Evolutionary conservation across 257 asterid genomes (phyloP), one percentile per base, ranked within the genome.

Genomic region (Euphrasia confusa): DNA sequence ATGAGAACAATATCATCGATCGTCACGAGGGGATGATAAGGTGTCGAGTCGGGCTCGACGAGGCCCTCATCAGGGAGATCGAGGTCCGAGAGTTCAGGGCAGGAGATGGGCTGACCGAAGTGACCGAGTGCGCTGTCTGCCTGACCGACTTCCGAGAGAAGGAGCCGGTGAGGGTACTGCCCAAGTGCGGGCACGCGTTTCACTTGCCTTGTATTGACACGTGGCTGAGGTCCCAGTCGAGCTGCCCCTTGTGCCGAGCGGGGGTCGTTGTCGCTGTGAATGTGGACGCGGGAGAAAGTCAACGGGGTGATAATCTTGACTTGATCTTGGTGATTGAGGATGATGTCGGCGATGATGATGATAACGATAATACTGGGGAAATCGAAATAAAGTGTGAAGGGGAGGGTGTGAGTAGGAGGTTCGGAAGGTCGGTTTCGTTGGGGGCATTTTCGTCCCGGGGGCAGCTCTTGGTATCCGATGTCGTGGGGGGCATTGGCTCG

Each of bases 151-250:
- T 90, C 54, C 70, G 68, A 33, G 97, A 90, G 45, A 65, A 79
- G 17, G 96, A 87, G 82, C 40, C 68, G 7, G 61, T 90, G n/a
- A 83, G 95, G 59, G 79, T 90, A 3, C 57, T 90, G 79, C 97
- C 97, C 0, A 87, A 82, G 72, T 90, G 97, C 64, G 78, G 80
- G 66, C 97, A 87, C 67, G 96, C 97, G 58, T 90, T 90, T 64
- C 97, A 90, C 71, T 77, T 80, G 33, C 88, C 84, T 1, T 90
- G 97, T 26, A 80, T 90, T 35, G 97, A 87, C 28, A 79, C 87
- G 2, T 90, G 97, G 97, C 71, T 90, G 2, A 83, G 81, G 24
- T 81, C 97, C 0, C 92, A 90, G 42, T 68, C 91, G 1, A 85
- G 45, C 35, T 90, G 97, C 60, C 97, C 97, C 24, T 57, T 90